A percentile compares a stretch with the other conserved stretches of the same genome.
These are phyloP conservation scores for Kluyveromyces sp. DNA, from an alignment of 1,139 yeast species.

Conservation along the genomic window DNA sequence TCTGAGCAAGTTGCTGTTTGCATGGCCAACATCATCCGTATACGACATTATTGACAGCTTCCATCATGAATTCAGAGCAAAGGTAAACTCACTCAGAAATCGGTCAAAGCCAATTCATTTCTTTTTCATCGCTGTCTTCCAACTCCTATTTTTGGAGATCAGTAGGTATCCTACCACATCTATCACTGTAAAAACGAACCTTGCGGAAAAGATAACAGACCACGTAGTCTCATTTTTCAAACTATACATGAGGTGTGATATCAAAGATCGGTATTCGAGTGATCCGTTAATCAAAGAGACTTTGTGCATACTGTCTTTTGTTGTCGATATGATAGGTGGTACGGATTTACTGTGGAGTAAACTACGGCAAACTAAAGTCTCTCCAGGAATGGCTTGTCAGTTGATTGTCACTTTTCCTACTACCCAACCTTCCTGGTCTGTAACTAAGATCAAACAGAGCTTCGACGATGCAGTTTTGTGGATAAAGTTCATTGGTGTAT, in stretches of 20 bases:
- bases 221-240: slow-evolving; percentile 26
- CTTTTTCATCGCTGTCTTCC: slow-evolving; percentile 27
- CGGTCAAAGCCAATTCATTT: slow-evolving; percentile 31
- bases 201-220: slow-evolving; percentile 20
- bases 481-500: slow-evolving; percentile 18
- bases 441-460: slow-evolving; percentile 14
- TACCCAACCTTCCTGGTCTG: slow-evolving; percentile 18
- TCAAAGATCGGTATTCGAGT: slow-evolving; percentile 2
- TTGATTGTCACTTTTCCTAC: slow-evolving; percentile 23
- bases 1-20: slow-evolving; percentile 18
- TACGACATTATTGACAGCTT: slow-evolving; percentile 19
- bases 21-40: slow-evolving; percentile 17
- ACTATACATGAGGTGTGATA: slow-evolving; percentile 18
- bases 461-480: slow-evolving; percentile 13
- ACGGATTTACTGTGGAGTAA: slow-evolving; percentile 20
- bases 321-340: slow-evolving; percentile 13
- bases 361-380: slow-evolving; percentile 13
- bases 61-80: slow-evolving; percentile 24
- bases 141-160: slow-evolving; percentile 24
- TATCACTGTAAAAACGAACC: slow-evolving; percentile 9
- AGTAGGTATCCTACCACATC: slow-evolving; percentile 20
- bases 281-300: slow-evolving; percentile 16
- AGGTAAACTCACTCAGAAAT: slow-evolving; percentile 18
- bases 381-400: slow-evolving; percentile 15
- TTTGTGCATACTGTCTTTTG: slow-evolving; percentile 18